phyloP scores from a whole-genome alignment of 768 basidiomycete species.

The Nevesoporus exiguus region DNA sequence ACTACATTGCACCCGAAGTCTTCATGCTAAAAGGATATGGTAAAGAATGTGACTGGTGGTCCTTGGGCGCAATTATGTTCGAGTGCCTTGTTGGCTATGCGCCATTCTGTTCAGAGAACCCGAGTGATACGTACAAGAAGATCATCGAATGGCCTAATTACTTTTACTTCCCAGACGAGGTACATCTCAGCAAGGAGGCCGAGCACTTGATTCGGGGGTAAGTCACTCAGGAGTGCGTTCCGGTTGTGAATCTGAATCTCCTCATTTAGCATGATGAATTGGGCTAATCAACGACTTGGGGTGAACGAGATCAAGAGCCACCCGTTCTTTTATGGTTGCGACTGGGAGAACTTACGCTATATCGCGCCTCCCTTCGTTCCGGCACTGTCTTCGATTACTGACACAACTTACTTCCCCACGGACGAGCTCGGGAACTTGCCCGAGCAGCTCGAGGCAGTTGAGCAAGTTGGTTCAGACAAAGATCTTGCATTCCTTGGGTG shows the following conservation, averaged over 20 bases:
- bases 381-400: conserved; percentile 84
- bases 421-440: conserved; percentile 80
- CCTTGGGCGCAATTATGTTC: conserved; percentile 97
- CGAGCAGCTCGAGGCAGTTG: conserved; percentile 56
- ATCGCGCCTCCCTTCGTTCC: conserved; percentile 98
- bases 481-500: conserved; percentile 67
- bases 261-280: conserved; percentile 72
- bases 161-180: conserved; percentile 91
- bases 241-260: conserved; percentile 4
- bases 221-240: conserved; percentile 19
- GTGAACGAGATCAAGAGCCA: conserved; percentile 89
- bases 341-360: conserved; percentile 87
- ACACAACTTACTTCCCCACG: conserved; percentile 95
- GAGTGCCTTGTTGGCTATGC: conserved; percentile 98
- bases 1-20: conserved; percentile 93
- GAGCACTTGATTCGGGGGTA: conserved; percentile 87
- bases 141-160: conserved; percentile 95
- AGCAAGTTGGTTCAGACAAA: conserved; percentile 62
- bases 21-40: conserved; percentile 97
- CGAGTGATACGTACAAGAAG: conserved; percentile 97
- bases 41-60: conserved; percentile 99
- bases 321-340: conserved; percentile 93
- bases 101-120: conserved; percentile 96
- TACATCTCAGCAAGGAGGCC: conserved; percentile 87
- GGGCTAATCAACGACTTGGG: conserved; percentile 68